Evolutionary conservation across 1,139 yeast genomes (phyloP), one percentile per base, ranked within the genome.

Genomic region (Candida buenavistaensis): DNA sequence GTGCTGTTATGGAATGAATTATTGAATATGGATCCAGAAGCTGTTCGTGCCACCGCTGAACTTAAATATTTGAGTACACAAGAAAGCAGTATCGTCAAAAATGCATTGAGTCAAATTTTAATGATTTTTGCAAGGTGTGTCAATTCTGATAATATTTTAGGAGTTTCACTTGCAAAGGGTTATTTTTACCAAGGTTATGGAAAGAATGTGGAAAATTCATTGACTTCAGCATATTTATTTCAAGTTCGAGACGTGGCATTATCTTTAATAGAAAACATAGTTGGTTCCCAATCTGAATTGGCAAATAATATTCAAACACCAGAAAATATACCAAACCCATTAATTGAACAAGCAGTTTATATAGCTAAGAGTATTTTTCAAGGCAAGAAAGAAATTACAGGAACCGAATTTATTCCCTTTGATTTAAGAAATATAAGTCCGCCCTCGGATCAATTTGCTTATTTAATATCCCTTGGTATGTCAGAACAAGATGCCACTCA

Each of bases 341-440:
- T 74, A 7, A 45, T 70, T n/a, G 65, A 66, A 20, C 64, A 62
- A 33, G 39, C 73, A 3, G 51, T 73, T 9, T 46, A 54, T 7
- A 57, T 75, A 9, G 53, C 67, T 13, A 56, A 59, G 31, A 54
- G 61, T 24, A 55, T 64, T 5, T 65, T 57, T 39, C 50, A 39
- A 46, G 53, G 36, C 45, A 55, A 35, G 38, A 57, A 35, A 45
- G 61, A 44, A 40, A 45, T 19, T 32, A 34, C 11, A 64, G 72
- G 24, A 45, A 59, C 32, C 39, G 72, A 45, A 2, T 62, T 62
- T 29, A 65, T 69, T 33, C 75, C 77, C 6, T 59, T 80, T 21
- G 55, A 64, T 12, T 68, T 77, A 61, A 58, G 62, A 26, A 66
- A 68, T 27, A 76, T 78, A 3, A 55, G 68, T 4, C 81, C 82